Percentiles rank a stretch among this genome's conserved stretches.
phyloP scores from a whole-genome alignment of 148 eudicot genomes.

The Tetragonia tetragonoides region DNA sequence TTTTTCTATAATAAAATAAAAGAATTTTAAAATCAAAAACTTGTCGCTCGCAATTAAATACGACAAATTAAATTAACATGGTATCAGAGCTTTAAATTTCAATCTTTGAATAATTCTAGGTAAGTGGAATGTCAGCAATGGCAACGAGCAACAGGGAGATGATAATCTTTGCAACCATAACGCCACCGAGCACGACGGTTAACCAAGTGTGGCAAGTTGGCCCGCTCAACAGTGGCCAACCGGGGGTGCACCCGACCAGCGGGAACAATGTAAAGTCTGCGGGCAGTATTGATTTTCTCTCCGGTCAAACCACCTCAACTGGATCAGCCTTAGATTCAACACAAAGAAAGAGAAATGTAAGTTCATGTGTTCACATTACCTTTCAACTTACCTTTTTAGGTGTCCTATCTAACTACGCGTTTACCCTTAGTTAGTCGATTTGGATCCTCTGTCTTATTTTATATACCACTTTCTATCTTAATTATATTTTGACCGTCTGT shows the following conservation, averaged over 20 bases:
- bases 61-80: no score
- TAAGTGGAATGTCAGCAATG: slow-evolving; percentile 35
- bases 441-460: no score
- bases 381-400: neutral
- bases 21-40: no score
- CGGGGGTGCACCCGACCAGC: slow-evolving; percentile 12
- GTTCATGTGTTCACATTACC: neutral
- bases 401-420: no score
- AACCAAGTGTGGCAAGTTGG: slow-evolving; percentile 89
- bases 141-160: slow-evolving; percentile 31
- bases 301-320: slow-evolving; percentile 31
- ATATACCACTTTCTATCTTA: no score
- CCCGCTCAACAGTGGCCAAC: slow-evolving; percentile 30
- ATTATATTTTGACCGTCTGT: no score
- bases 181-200: slow-evolving; percentile 49
- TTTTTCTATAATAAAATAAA: no score
- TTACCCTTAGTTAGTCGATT: no score
- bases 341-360: slow-evolving; percentile 34
- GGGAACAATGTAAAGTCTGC: slow-evolving; percentile 32
- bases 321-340: slow-evolving; percentile 15
- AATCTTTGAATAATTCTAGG: slow-evolving; percentile 20
- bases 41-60: no score
- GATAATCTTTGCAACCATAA: slow-evolving; percentile 64
- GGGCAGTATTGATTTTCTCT: slow-evolving; percentile 50
- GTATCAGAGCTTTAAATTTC: neutral